Evolutionary conservation across 2,329 filamentous ascomycete species (phyloP), one percentile per base, ranked within the genome.

Genomic region (Xylaria hypoxylon): DNA sequence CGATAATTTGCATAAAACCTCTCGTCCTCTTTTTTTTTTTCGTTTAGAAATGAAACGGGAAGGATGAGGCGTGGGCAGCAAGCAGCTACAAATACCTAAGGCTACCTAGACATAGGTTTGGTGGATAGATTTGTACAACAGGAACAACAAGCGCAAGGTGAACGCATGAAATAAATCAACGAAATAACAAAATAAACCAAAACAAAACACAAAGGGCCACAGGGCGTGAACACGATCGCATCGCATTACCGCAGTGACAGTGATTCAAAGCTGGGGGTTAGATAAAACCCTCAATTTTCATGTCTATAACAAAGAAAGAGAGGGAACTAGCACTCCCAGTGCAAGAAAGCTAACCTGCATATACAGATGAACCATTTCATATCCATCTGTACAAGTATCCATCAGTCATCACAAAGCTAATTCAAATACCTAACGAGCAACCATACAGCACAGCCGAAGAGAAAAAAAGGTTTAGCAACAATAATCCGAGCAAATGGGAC

Each of bases 81-180:
- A 51, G 48, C 17, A 51, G 51, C 19, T 40, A 59, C 45, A 24
- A 62, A 48, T 50, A 45, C 55, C 52, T 62, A 53, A 48, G 61
- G 50, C 57, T 62, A n/a, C n/a, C n/a, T n/a, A 62, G 62, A 61
- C 52, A 65, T 48, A 65, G 55, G 59, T 48, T 38, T 58, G 62
- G 62, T 57, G 57, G 62, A 62, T 65, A 65, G 58, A 60, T 48
- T 58, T 67, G 60, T 67, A 67, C 48, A 67, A 58, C 53, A 67
- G 35, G 48, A 51, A 62, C 40, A 51, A 52, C 51, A 33, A 60
- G 50, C 42, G 59, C 45, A 31, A 13, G 24, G 33, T 42, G 22
- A 26, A 31, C 48, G 51, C 40, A 55, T 33, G 59, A 64, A 66
- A 60, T 7, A 55, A 55, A 47, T 47, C 5, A 38, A 38, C 35